Evolutionary conservation across 2,329 filamentous ascomycete genomes (phyloP).

Genomic region (Periglandula ipomoeae): DNA sequence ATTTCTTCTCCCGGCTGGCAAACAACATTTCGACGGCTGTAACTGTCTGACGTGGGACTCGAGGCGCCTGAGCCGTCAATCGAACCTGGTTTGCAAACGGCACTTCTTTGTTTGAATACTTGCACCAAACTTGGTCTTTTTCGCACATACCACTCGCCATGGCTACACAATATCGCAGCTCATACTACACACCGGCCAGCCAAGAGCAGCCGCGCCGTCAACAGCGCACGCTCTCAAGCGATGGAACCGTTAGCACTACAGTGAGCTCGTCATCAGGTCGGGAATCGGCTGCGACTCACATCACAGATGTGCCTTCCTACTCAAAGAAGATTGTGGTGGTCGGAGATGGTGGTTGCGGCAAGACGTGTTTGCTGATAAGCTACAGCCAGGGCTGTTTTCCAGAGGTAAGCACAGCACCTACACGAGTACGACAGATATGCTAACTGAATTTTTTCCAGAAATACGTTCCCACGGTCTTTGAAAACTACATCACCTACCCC

Average conservation of each 20-base stretch:
- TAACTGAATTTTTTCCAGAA: constrained; percentile 52
- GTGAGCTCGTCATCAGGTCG: constrained; percentile 66
- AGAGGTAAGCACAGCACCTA: constrained; percentile 55
- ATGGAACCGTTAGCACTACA: constrained; percentile 82
- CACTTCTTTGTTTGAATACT: not conserved
- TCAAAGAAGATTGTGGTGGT: constrained; percentile 99
- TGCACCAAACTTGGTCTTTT: not conserved
- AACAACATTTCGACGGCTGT: not conserved
- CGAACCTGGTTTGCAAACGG: constrained; percentile 2
- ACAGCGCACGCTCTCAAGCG: constrained; percentile 62
- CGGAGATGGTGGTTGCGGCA: constrained; percentile 94
- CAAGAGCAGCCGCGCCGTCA: constrained; percentile 32
- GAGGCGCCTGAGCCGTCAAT: not conserved
- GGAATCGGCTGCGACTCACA: constrained; percentile 71
- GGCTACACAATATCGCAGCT: constrained; percentile 47
- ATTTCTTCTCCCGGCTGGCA: not conserved
- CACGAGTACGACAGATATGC: not conserved
- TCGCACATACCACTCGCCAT: constrained; percentile 24
- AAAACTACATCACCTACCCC: constrained; percentile 99
- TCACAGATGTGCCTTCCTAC: constrained; percentile 85
- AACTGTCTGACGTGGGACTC: constrained; percentile 4
- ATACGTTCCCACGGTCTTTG: constrained; percentile 99
- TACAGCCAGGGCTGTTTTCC: constrained; percentile 99
- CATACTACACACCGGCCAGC: constrained; percentile 35
- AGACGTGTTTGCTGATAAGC: constrained; percentile 96